Percentiles rank a stretch among this genome's conserved stretches.
Conservation (phyloP, 2,329 filamentous ascomycete species). For the Colletotrichum chlorophyti region DNA sequence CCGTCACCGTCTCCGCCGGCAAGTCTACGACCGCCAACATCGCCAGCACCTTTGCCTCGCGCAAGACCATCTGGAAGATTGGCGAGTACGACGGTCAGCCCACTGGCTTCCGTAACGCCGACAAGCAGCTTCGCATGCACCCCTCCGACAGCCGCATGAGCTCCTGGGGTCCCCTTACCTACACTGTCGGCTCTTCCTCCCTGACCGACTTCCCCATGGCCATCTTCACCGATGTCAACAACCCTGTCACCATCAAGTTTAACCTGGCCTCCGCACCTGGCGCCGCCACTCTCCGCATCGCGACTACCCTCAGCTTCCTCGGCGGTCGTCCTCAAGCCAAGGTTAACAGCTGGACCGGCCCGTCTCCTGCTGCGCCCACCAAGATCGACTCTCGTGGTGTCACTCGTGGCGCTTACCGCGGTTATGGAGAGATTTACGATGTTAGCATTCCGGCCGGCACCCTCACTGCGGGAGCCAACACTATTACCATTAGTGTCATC, state of each 20-base stretch:
- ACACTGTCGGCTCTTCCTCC: conserved; percentile 63
- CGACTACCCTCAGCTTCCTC: conserved; percentile 68
- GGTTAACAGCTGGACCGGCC: conserved; percentile 61
- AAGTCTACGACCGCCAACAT: conserved; percentile 56
- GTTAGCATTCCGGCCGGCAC: conserved; percentile 65
- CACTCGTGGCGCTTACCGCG: conserved; percentile 70
- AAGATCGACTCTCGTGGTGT: conserved; percentile 71
- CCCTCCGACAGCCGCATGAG: conserved; percentile 70
- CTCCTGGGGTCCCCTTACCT: conserved; percentile 65
- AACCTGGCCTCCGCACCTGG: conserved; percentile 56
- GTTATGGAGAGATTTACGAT: conserved; percentile 69
- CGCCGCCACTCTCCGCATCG: conserved; percentile 66
- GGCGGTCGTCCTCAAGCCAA: conserved; percentile 62
- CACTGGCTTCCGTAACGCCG: conserved; percentile 70
- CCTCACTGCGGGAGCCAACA: conserved; percentile 66
- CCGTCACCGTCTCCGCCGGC: conserved; percentile 58
- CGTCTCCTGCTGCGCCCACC: conserved; percentile 58
- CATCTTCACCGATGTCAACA: conserved; percentile 66
- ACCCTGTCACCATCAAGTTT: conserved; percentile 66
- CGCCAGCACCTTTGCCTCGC: conserved; percentile 50
- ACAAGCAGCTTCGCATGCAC: conserved; percentile 72
- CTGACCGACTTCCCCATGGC: conserved; percentile 69
- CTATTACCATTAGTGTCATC: conserved; percentile 64
- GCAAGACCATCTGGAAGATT: conserved; percentile 66
- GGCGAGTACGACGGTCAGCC: conserved; percentile 71